phyloP scores from a whole-genome alignment of 331 rosid genomes.

The Acacia pycnantha region DNA sequence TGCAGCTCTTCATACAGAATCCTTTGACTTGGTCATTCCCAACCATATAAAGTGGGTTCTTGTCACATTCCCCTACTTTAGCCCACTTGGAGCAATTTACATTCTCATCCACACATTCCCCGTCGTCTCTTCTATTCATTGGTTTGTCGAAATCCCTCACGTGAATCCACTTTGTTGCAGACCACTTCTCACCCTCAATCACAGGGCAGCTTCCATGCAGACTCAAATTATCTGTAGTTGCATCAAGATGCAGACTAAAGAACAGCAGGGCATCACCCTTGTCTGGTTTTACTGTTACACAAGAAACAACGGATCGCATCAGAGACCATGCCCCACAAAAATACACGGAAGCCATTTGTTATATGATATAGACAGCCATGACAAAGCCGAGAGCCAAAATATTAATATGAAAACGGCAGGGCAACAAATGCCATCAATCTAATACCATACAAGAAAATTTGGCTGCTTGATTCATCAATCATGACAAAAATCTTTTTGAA shows the following conservation, averaged over 20 bases:
- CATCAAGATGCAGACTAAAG: constrained; percentile 89
- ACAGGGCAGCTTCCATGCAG: constrained; percentile 98
- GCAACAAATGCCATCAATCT: background rate
- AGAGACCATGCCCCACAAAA: background rate
- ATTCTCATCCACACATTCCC: constrained; percentile 60
- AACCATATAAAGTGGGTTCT: constrained; percentile 79
- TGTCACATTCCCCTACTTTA: constrained; percentile 72
- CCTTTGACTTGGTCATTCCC: constrained; percentile 55
- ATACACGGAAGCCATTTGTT: background rate
- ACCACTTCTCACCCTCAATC: constrained; percentile 96
- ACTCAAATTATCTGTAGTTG: constrained; percentile 57
- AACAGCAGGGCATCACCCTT: constrained; percentile 96
- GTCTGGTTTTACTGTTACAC: constrained; percentile 65
- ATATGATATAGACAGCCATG: background rate
- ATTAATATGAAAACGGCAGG: background rate
- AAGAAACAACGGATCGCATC: constrained; percentile 7
- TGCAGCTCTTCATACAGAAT: constrained; percentile 85
- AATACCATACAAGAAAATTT: no score
- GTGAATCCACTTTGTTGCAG: constrained; percentile 99
- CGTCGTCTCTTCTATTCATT: background rate
- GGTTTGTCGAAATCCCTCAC: constrained; percentile 74
- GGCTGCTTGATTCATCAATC: background rate
- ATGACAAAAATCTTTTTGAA: background rate
- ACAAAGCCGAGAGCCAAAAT: background rate
- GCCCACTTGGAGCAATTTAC: constrained; percentile 75